Conservation (phyloP, 2,329 filamentous ascomycete genomes). For the Ceratocystis papillata region DNA sequence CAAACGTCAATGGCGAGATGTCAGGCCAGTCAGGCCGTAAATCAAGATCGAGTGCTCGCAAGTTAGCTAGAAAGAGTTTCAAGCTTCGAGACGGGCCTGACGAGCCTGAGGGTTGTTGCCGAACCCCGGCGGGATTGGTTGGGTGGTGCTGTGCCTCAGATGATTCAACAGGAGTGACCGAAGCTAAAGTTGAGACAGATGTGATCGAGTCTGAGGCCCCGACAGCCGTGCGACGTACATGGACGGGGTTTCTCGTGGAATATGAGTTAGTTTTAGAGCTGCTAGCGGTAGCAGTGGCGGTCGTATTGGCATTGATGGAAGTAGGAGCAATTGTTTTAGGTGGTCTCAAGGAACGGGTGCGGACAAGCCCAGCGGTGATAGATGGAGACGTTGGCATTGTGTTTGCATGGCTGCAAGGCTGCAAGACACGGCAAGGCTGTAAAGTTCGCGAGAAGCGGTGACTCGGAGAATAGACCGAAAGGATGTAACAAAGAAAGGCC, state of each 20-base stretch:
- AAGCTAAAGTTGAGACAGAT: conserved; percentile 10
- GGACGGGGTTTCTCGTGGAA: conserved; percentile 3
- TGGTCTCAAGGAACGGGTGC: conserved; percentile 21
- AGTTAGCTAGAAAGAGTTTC: conserved; percentile 66
- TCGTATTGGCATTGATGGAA: not conserved
- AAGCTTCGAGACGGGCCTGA: conserved; percentile 36
- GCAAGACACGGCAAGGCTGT: conserved; percentile 8
- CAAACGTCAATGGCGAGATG: conserved; percentile 61
- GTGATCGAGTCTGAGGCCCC: conserved; percentile 5
- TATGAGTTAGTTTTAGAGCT: not conserved
- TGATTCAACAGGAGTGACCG: not conserved
- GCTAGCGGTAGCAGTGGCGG: not conserved
- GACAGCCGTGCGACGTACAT: conserved; percentile 1
- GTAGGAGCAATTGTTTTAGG: conserved; percentile 13
- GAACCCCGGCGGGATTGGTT: not conserved
- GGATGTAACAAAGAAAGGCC: not conserved
- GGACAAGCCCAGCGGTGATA: conserved; percentile 17
- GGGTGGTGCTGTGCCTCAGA: not conserved
- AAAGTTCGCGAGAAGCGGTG: not conserved
- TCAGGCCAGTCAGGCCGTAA: conserved; percentile 66
- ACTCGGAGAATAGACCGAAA: not conserved
- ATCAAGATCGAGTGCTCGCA: conserved; percentile 74
- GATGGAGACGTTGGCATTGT: conserved; percentile 19
- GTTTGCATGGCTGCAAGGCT: conserved; percentile 19
- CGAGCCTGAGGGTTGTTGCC: not conserved